Conservation (phyloP, 208 protist genomes). For the Porcisia hertigi region DNA sequence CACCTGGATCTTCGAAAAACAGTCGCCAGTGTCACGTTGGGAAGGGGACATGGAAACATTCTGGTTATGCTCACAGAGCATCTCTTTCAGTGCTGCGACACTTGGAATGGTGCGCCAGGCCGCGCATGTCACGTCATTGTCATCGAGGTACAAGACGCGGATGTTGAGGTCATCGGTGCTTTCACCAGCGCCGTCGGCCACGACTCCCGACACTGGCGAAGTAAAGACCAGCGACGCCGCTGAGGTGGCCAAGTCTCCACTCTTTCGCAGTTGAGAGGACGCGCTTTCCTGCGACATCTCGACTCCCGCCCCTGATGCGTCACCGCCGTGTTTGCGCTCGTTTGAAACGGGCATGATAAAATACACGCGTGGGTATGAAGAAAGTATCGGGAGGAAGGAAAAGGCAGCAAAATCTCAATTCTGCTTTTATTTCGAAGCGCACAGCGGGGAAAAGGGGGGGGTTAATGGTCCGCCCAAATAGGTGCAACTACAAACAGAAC, state of each 20-base stretch:
- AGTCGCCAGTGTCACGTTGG: neutral
- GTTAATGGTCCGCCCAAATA: too few relatives aligned
- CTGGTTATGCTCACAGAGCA: constrained; percentile 8
- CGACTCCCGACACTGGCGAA: neutral
- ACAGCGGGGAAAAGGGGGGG: neutral
- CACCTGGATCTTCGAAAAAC: constrained; percentile 11
- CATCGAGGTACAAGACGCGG: constrained; percentile 28
- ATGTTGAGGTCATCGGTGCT: constrained; percentile 10
- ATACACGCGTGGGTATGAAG: neutral
- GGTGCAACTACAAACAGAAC: too few relatives aligned
- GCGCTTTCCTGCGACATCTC: neutral
- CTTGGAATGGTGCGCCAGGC: constrained; percentile 10
- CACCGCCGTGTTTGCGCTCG: neutral
- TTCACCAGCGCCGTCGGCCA: neutral
- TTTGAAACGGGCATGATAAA: neutral
- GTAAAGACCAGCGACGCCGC: neutral
- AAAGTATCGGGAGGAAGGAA: too few relatives aligned
- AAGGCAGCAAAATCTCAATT: too few relatives aligned
- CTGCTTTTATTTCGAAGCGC: neutral
- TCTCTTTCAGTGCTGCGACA: constrained; percentile 18
- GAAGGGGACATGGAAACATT: neutral
- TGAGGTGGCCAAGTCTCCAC: neutral
- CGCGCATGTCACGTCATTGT: constrained; percentile 8
- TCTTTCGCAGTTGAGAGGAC: neutral
- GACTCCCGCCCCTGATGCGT: neutral